Evolutionary conservation across 1,284 basidiomycete species (phyloP).

Genomic region (Anthracocystis panici-leucophaei): DNA sequence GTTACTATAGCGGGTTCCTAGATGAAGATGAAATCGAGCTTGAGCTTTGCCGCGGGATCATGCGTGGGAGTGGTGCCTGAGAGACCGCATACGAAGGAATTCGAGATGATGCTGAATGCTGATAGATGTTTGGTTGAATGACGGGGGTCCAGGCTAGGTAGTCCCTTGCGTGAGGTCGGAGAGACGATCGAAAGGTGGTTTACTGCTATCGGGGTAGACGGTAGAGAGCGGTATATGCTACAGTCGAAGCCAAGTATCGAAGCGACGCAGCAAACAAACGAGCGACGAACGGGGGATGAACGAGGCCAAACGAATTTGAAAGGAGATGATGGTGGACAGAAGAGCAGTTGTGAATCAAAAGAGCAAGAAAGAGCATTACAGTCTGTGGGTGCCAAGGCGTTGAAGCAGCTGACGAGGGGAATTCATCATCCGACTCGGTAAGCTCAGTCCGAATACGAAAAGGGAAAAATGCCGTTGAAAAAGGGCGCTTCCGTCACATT

Average conservation of each 20-base stretch:
- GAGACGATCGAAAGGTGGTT: neutral
- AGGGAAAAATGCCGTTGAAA: slow-evolving; percentile 1
- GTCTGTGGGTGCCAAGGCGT: neutral
- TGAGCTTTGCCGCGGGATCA: neutral
- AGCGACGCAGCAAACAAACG: neutral
- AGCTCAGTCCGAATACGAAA: slow-evolving; percentile 15
- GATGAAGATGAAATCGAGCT: slow-evolving; percentile 1
- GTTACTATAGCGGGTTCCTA: neutral
- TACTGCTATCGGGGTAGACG: neutral
- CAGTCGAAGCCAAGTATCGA: neutral
- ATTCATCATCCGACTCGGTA: slow-evolving; percentile 9
- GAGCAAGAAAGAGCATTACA: neutral
- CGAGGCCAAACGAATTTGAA: neutral
- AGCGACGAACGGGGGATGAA: neutral
- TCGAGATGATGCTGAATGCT: neutral
- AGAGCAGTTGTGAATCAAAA: neutral
- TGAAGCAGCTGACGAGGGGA: no score
- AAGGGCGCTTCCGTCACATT: neutral
- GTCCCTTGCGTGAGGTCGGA: neutral
- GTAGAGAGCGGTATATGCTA: neutral
- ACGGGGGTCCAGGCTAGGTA: no score
- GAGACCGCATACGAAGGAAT: neutral
- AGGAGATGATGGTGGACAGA: slow-evolving; percentile 3
- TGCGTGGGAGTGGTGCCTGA: neutral
- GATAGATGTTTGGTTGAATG: neutral